These are phyloP conservation scores for Mucor circinelloides DNA, from an alignment of 371 early-diverging fungal genomes.

Conservation along the genomic window DNA sequence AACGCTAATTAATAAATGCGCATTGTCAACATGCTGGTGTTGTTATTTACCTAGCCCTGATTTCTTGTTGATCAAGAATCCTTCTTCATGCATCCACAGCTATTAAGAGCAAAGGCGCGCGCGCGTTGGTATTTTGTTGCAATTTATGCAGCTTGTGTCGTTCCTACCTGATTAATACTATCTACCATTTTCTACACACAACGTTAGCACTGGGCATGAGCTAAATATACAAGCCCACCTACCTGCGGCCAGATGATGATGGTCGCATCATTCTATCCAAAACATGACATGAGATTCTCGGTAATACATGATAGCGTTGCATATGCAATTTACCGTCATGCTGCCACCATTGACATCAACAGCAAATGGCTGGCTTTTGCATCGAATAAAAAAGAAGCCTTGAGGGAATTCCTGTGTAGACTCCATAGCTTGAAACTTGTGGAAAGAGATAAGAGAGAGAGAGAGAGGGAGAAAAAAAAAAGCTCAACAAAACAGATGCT, in stretches of 20 bases:
- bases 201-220: no score
- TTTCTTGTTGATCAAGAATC: constrained; percentile 54
- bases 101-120: constrained; percentile 7
- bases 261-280: constrained; percentile 43
- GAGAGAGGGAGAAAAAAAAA: not conserved
- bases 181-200: constrained; percentile 45
- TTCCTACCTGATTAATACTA: constrained; percentile 49
- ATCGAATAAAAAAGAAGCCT: constrained; percentile 51
- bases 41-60: constrained; percentile 45
- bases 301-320: not conserved
- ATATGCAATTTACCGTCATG: constrained; percentile 34
- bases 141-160: not conserved
- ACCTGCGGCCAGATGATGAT: constrained; percentile 59
- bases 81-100: constrained; percentile 58
- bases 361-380: constrained; percentile 32
- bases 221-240: not conserved
- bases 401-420: constrained; percentile 32
- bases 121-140: not conserved
- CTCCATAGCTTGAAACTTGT: constrained; percentile 13
- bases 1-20: not conserved
- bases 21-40: not conserved
- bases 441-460: not conserved
- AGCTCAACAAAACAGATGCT: not conserved
- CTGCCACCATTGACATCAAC: constrained; percentile 44
- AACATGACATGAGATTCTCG: not conserved